A percentile compares a stretch with the other conserved stretches of the same genome.
phyloP scores from a whole-genome alignment of 768 basidiomycete genomes.

The Tulasnella sp. region DNA sequence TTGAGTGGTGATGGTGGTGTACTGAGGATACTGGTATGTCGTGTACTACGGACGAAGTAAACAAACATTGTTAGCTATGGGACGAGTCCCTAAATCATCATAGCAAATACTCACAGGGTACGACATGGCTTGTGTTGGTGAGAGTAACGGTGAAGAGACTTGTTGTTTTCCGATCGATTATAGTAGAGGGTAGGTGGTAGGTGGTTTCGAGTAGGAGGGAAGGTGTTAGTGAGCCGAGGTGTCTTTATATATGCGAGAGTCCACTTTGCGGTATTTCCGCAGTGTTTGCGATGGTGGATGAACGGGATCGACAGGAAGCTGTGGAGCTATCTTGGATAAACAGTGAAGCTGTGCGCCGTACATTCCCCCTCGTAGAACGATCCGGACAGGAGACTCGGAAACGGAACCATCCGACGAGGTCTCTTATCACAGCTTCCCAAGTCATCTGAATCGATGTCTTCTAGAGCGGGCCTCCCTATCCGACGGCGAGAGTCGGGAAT shows the following conservation, averaged over 20 bases:
- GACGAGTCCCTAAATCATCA: neutral
- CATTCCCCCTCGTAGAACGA: neutral
- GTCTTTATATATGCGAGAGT: neutral
- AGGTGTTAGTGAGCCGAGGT: neutral
- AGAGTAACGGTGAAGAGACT: neutral
- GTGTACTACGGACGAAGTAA: neutral
- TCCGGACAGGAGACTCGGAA: neutral
- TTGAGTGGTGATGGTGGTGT: neutral
- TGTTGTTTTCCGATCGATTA: neutral
- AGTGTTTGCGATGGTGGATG: neutral
- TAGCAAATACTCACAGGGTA: neutral
- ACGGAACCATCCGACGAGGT: neutral
- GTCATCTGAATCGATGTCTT: neutral
- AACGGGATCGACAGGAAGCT: neutral
- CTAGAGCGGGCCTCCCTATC: neutral
- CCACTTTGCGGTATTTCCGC: neutral
- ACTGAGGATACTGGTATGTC: neutral
- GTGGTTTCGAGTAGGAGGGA: neutral
- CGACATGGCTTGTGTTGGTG: neutral
- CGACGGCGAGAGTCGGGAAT: neutral
- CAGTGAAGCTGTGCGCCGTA: neutral
- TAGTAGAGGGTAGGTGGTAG: neutral
- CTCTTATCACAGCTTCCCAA: neutral
- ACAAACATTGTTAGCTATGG: neutral
- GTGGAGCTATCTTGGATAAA: neutral